These are phyloP conservation scores for Nannizziopsis arthrosporioides DNA, from an alignment of 2,329 filamentous ascomycete genomes.

Conservation along the genomic window DNA sequence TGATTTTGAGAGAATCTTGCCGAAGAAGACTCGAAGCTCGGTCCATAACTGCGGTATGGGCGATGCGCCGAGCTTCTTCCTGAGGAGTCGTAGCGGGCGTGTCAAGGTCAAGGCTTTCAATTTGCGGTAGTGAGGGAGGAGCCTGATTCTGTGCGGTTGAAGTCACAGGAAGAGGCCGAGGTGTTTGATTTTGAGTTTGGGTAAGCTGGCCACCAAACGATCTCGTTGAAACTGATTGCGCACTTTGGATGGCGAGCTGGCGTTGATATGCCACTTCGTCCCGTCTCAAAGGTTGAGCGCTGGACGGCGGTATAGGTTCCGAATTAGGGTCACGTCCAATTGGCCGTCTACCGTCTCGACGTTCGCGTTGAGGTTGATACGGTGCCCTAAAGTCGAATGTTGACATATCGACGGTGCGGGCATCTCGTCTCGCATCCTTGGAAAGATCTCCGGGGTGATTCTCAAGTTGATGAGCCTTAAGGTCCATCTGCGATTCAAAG, in stretches of 20 bases:
- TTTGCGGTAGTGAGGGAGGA: conserved; percentile 26
- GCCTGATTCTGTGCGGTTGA: conserved; percentile 20
- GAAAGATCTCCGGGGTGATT: conserved; percentile 68
- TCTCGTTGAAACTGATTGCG: conserved; percentile 65
- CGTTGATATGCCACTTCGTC: conserved; percentile 87
- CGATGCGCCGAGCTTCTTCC: conserved; percentile 66
- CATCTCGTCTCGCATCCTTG: conserved; percentile 73
- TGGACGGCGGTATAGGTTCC: conserved; percentile 63
- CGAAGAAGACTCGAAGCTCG: conserved; percentile 70
- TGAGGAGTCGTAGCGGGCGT: conserved; percentile 46
- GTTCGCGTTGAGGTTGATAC: conserved; percentile 53
- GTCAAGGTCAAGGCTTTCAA: conserved; percentile 43
- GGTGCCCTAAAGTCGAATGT: conserved; percentile 67
- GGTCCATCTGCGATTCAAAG: conserved; percentile 85
- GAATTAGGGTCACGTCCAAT: conserved; percentile 78
- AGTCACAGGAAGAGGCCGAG: conserved; percentile 35
- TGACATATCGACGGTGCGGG: conserved; percentile 74
- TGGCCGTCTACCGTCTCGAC: conserved; percentile 43
- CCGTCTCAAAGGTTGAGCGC: conserved; percentile 66
- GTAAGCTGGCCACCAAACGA: conserved; percentile 79
- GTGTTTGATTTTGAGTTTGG: conserved; percentile 35
- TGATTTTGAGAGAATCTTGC: conserved; percentile 63
- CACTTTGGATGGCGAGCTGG: conserved; percentile 80
- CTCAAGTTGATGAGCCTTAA: conserved; percentile 84
- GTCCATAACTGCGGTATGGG: conserved; percentile 75